Percentiles rank a stretch among this genome's conserved stretches.
phyloP scores from a whole-genome alignment of 139 green algal genomes.

The Chlamydomonas incerta region DNA sequence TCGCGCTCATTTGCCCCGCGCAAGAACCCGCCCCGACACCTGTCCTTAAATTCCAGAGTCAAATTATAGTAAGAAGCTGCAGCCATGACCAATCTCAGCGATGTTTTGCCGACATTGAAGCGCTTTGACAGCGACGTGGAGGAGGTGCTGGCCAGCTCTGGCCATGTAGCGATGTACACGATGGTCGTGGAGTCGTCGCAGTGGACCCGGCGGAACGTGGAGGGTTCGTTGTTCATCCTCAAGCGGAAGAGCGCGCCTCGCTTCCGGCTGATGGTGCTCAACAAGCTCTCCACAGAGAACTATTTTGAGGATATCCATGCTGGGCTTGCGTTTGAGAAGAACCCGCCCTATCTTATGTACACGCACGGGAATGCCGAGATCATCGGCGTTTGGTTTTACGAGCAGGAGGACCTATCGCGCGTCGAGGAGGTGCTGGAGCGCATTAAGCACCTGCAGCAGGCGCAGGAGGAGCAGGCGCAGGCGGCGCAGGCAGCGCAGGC shows the following conservation, averaged over 20 bases:
- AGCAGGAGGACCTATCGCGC: constrained; percentile 77
- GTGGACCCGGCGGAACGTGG: constrained; percentile 90
- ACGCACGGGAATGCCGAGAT: constrained; percentile 81
- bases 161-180: constrained; percentile 86
- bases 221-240: constrained; percentile 91
- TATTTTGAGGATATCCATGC: constrained; percentile 80
- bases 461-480: neutral
- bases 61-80: neutral
- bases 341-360: constrained; percentile 89
- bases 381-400: constrained; percentile 94
- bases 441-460: constrained; percentile 56
- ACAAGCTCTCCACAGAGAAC: constrained; percentile 84
- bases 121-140: constrained; percentile 40
- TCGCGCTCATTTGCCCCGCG: no score
- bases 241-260: constrained; percentile 76
- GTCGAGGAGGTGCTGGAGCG: constrained; percentile 72
- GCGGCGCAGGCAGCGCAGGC: no score
- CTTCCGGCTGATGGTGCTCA: constrained; percentile 93
- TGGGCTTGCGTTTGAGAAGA: constrained; percentile 81
- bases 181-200: constrained; percentile 72
- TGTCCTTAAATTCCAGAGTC: no score
- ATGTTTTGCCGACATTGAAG: constrained; percentile 7
- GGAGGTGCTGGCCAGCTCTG: constrained; percentile 43
- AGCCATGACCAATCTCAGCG: neutral
- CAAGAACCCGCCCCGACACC: no score